Conservation (phyloP, 2,329 filamentous ascomycete species). For the Didymella keratinophila region DNA sequence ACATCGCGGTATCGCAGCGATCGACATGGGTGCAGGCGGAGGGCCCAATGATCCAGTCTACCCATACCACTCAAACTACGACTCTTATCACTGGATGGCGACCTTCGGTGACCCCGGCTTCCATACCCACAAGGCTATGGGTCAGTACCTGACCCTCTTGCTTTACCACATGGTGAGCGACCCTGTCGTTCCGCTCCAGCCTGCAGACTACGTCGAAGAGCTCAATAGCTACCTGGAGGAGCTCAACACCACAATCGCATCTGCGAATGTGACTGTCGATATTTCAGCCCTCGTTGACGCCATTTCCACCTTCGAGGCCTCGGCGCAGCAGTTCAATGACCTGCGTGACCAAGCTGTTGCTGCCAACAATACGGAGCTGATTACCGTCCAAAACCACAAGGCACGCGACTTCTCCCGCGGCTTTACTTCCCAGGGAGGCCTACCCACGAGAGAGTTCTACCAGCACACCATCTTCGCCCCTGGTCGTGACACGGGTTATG, state of each 20-base stretch:
- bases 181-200: constrained; percentile 51
- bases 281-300: constrained; percentile 43
- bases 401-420: constrained; percentile 56
- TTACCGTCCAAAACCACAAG: constrained; percentile 54
- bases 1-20: constrained; percentile 53
- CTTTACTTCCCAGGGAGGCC: constrained; percentile 56
- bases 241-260: constrained; percentile 43
- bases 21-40: constrained; percentile 54
- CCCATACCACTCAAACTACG: constrained; percentile 58
- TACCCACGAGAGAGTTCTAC: constrained; percentile 56
- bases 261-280: constrained; percentile 44
- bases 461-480: constrained; percentile 58
- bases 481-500: constrained; percentile 53
- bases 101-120: constrained; percentile 62
- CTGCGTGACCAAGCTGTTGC: constrained; percentile 42
- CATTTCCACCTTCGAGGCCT: constrained; percentile 48
- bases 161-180: constrained; percentile 54
- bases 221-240: constrained; percentile 48
- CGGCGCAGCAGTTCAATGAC: constrained; percentile 38
- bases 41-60: constrained; percentile 55
- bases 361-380: constrained; percentile 38
- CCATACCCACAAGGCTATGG: constrained; percentile 58
- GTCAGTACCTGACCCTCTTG: constrained; percentile 56
- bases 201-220: constrained; percentile 50
- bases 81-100: constrained; percentile 61